Base-by-base conservation (phyloP, 2,329 filamentous ascomycete species). In the Celoporthe dispersa region DNA sequence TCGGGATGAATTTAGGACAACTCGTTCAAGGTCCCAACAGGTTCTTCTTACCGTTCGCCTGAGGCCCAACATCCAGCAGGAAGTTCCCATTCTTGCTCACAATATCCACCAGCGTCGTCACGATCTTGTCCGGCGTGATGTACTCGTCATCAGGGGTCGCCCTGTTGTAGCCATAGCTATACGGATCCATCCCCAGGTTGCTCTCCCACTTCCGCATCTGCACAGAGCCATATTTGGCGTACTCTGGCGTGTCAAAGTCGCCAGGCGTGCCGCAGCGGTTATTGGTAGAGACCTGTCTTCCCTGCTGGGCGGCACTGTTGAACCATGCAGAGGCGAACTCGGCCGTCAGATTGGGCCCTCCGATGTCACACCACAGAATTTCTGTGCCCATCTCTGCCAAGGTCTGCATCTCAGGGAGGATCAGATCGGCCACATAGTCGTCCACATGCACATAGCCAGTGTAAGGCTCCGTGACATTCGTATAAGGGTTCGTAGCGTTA, bases 281-380 rank as follows among this genome's bases (percentile, higher is more conserved):
- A 35, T 73, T 73, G 1, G 48, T 73, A 0, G 64, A 31, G 1
- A 73, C 71, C 53, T 73, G 71, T 31, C 51, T 68, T 0, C 69
- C 69, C 67, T 70, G 35, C 51, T 61, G 28, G 0, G 78, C 79
- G 6, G 77, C 78, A n/a, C 68, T 68, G 71, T 85, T 84, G 76
- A 80, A 84, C 78, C 80, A 85, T 5, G 71, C 66, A 0, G 80
- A 76, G 8, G 82, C 82, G 72, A 84, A 84, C 37, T 79, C 75
- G 3, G 80, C 77, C 0, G 82, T 83, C 1, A 78, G 68, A 72
- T 84, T 84, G 1, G 82, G 79, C 1, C 79, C 82, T 14, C 82
- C 82, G 63, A 81, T 81, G 70, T 84, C 82, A 73, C 82, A 84
- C 82, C 82, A 84, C 78, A 85, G 80, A 25, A 85, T 81, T 55